Conservation (phyloP, 2,329 filamentous ascomycete genomes). For the Aspergillus tubingensis region DNA sequence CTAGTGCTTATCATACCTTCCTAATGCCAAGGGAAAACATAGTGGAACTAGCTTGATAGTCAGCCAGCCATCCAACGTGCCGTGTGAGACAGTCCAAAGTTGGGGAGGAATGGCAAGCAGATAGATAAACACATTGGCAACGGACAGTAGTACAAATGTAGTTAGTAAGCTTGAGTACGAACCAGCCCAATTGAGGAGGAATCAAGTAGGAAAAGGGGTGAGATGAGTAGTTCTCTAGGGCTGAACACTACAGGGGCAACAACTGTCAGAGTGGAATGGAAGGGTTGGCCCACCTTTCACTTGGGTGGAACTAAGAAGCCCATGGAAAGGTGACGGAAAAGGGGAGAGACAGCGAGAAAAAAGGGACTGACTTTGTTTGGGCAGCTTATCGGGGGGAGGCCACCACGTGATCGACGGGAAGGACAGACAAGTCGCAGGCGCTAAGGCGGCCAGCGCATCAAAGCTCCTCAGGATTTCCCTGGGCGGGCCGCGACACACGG, state of each 20-base stretch:
- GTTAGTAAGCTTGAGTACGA: too few species aligned
- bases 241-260: too few species aligned
- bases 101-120: neutral
- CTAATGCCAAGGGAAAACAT: neutral
- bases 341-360: neutral
- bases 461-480: slow-evolving; percentile 22
- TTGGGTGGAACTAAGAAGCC: neutral
- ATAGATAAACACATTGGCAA: too few species aligned
- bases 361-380: neutral
- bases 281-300: too few species aligned
- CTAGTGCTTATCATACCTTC: neutral
- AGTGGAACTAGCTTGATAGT: neutral
- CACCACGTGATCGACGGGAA: slow-evolving; percentile 22
- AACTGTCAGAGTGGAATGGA: neutral
- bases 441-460: slow-evolving; percentile 21
- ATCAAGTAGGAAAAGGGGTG: too few species aligned
- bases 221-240: too few species aligned
- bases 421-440: slow-evolving; percentile 9
- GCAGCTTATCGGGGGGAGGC: slow-evolving; percentile 14
- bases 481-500: slow-evolving; percentile 16
- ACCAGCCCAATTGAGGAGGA: too few species aligned
- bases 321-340: slow-evolving; percentile 36
- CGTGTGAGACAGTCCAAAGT: neutral
- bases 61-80: neutral
- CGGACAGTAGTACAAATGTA: too few species aligned